Evolutionary conservation across 345 rosid species (phyloP).

Genomic region (Brassica napus): DNA sequence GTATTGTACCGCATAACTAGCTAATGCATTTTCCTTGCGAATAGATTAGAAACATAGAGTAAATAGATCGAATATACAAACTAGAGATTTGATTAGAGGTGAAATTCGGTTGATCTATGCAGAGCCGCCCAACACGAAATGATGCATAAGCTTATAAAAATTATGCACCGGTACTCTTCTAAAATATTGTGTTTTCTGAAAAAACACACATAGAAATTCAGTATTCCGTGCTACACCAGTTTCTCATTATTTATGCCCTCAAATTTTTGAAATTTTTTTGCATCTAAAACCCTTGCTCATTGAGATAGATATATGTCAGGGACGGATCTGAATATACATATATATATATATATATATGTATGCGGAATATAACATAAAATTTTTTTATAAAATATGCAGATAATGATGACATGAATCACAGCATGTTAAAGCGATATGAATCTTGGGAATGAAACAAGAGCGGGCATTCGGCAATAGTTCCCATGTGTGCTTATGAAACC

Average conservation of each 20-base stretch:
- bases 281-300: background rate
- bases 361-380: background rate
- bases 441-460: constrained; percentile 27
- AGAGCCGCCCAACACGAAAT: background rate
- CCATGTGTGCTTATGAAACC: constrained; percentile 35
- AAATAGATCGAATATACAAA: background rate
- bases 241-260: too few relatives aligned
- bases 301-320: background rate
- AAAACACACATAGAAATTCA: background rate
- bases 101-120: background rate
- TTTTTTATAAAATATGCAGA: background rate
- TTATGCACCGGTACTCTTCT: background rate
- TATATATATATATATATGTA: background rate
- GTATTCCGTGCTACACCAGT: background rate
- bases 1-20: background rate
- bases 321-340: background rate
- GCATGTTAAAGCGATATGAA: constrained; percentile 20
- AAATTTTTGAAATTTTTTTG: background rate
- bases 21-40: background rate
- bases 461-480: constrained; percentile 21
- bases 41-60: background rate
- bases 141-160: too few relatives aligned
- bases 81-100: background rate
- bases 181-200: background rate
- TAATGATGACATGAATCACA: constrained; percentile 6